Percentiles rank a stretch among this genome's conserved stretches.
These are phyloP conservation scores for Aspergillus quadricinctus DNA, from an alignment of 2,329 filamentous ascomycete species.

Conservation along the genomic window DNA sequence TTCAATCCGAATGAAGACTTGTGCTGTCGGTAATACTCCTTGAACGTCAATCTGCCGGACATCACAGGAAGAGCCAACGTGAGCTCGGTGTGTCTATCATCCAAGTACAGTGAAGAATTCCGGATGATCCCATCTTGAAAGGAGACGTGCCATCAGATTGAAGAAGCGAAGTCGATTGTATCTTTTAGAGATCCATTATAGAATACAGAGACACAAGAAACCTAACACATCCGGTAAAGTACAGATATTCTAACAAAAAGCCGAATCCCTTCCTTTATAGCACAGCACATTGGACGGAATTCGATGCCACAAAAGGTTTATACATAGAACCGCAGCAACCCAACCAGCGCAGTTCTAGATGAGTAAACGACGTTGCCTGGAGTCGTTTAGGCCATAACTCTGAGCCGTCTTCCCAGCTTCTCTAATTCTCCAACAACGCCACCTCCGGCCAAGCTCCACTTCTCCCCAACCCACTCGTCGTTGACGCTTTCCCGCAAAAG, in stretches of 20 bases:
- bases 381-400: conserved; percentile 23
- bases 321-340: neutral
- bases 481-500: conserved; percentile 67
- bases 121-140: neutral
- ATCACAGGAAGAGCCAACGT: too few species aligned
- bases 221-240: conserved; percentile 26
- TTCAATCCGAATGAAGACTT: neutral
- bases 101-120: neutral
- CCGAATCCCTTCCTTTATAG: conserved; percentile 22
- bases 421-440: conserved; percentile 86
- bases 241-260: conserved; percentile 23
- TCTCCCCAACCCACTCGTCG: conserved; percentile 68
- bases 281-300: conserved; percentile 11
- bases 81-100: neutral
- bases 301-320: conserved; percentile 1
- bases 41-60: too few species aligned
- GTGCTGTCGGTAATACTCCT: neutral
- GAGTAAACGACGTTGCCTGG: neutral
- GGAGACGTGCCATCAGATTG: neutral
- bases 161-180: neutral
- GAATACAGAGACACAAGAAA: conserved; percentile 27
- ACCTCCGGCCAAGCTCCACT: conserved; percentile 77
- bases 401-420: conserved; percentile 52
- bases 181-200: conserved; percentile 25
- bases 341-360: neutral